Percentiles rank a stretch among this genome's conserved stretches.
These are phyloP conservation scores for Saccharomycopsis olivae DNA, from an alignment of 805 yeast species.

Conservation along the genomic window DNA sequence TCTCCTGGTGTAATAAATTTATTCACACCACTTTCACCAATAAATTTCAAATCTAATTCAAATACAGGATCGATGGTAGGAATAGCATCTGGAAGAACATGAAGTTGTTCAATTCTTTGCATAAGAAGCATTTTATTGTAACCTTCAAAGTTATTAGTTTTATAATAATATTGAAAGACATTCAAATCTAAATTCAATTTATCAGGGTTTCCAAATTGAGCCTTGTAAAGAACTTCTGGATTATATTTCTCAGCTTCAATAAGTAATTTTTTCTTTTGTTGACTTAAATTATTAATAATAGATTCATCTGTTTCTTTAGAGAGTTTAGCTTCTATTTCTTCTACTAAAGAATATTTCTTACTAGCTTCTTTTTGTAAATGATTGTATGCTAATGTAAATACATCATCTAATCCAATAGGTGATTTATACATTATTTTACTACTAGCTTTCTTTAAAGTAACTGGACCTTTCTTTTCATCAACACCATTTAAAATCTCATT, in stretches of 20 bases:
- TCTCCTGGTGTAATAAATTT: constrained; percentile 76
- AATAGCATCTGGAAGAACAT: constrained; percentile 86
- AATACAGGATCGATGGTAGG: constrained; percentile 79
- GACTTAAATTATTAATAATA: neutral
- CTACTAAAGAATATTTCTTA: constrained; percentile 30
- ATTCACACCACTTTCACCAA: constrained; percentile 51
- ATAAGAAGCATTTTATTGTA: constrained; percentile 66
- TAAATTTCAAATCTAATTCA: constrained; percentile 65
- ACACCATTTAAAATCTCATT: constrained; percentile 27
- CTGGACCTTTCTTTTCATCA: constrained; percentile 36
- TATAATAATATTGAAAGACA: constrained; percentile 62
- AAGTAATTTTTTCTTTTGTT: constrained; percentile 24
- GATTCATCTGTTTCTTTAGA: constrained; percentile 19
- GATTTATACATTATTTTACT: constrained; percentile 47
- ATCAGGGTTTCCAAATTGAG: constrained; percentile 33
- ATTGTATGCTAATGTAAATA: constrained; percentile 60
- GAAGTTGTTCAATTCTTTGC: constrained; percentile 84
- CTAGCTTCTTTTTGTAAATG: constrained; percentile 42
- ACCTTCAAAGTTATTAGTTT: constrained; percentile 55
- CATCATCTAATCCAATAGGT: constrained; percentile 60
- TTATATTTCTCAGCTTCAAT: constrained; percentile 61
- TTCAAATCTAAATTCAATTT: constrained; percentile 61
- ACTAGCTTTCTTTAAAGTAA: constrained; percentile 33
- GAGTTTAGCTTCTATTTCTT: constrained; percentile 26
- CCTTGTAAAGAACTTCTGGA: constrained; percentile 78